Base-by-base conservation (phyloP, 164 flowering plant species). In the Sedum album region DNA sequence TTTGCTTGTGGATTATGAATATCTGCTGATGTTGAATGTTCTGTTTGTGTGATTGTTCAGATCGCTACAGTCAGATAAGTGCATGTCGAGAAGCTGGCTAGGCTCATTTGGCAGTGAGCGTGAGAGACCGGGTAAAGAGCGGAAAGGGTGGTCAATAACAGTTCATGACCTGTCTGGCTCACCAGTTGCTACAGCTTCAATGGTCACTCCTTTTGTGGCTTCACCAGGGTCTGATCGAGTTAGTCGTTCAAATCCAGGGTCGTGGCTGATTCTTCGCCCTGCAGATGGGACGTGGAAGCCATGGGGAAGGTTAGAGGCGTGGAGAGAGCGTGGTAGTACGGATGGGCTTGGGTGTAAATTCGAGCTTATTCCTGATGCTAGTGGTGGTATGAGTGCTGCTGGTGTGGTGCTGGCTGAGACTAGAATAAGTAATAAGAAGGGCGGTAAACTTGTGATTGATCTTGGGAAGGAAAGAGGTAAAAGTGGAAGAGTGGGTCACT, bases 251-350 rank as follows among this genome's bases (percentile, higher is more conserved):
- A 87, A 81, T 55, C 88, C 90, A 0, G 92, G 92, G 0, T 82
- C 87, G 0, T 87, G 92, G 92, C 83, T 87, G 30, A 84, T 87
- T 51, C 83, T 84, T 63, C 79, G 85, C 0, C 89, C 89, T 0
- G 84, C 76, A 0, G 71, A 79, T 25, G 69, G 76, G 31, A 80
- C 86, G 0, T 85, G 89, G 88, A 76, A 79, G 73, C 87, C 88
- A 0, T 88, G 93, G 93, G 90, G 90, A 42, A 79, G 88, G 11
- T 85, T 87, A 20, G 87, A 87, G 75, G 88, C 88, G 0, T 87
- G 93, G 93, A 68, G 81, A 0, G 91, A 84, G 63, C 71, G 71
- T 1, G 79, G 77, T 5, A 3, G 31, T 53, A 26, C 73, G 4
- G 81, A 74, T 71, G 60, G 61, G 4, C 69, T 85, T n/a, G 85